Evolutionary conservation across 768 basidiomycete species (phyloP), one percentile per base, ranked within the genome.

Genomic region (Amanita pseudoporphyria): DNA sequence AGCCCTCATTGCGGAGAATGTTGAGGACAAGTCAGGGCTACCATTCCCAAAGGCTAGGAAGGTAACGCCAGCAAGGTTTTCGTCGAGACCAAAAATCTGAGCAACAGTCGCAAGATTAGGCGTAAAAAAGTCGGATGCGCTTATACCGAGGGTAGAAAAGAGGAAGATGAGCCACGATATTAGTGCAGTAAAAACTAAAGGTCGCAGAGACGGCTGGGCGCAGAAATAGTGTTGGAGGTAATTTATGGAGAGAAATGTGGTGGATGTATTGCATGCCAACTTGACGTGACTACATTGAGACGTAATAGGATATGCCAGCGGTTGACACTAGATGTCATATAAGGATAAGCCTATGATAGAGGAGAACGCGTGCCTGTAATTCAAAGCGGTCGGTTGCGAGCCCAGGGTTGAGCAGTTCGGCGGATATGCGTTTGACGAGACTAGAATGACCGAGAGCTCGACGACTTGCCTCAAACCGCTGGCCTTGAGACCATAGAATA

Each of bases 11-110:
- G 95, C 89, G 1, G 91, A 87, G 63, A 95, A 96, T 0, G 96
- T 99, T 5, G 91, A 85, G 64, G 97, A 98, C 3, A 98, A 77
- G 63, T 97, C 95, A 0, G 95, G 95, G 59, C 90, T 93, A 26
- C 94, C 95, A 61, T 98, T 98, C 35, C 95, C 95, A 61, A 97
- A 94, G 0, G 96, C 96, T 24, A 99, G 76, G 57, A 99, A 88
- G 0, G 96, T 99, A 19, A 98, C 94, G 0, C 96, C 96, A 0
- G 96, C 93, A 13, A 97, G 82, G 48, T 89, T 88, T 62, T 99
- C 93, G 58, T 88, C 87, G 35, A 99, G 67, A 0, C 92, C 87
- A 3, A 99, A 77, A 3, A 88, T 68, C 44, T 84, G 77, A 0
- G 95, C 82, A 28, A 97, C 85, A 1, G 94, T 90, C 0, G 87